Conservation (phyloP, 2,329 filamentous ascomycete species). For the Verticillium isaacii region DNA sequence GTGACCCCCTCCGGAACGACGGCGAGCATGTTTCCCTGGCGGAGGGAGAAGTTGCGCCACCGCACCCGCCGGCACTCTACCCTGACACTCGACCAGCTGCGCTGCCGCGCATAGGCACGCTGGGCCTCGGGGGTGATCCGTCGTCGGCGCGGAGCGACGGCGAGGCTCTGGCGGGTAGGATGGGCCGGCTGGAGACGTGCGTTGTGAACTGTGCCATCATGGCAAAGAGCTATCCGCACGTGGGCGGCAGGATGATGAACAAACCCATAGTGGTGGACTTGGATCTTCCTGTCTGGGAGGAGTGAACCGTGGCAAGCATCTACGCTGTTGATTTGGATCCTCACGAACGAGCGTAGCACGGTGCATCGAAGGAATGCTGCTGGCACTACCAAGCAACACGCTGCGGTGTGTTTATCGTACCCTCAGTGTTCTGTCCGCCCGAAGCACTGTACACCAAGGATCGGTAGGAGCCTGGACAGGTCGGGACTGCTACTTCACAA, state of each 20-base stretch:
- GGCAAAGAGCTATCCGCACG: constrained; percentile 61
- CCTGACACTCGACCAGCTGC: background rate
- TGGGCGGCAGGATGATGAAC: constrained; percentile 60
- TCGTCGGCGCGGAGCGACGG: constrained; percentile 35
- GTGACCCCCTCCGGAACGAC: constrained; percentile 39
- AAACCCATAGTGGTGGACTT: constrained; percentile 83
- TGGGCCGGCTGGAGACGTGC: constrained; percentile 62
- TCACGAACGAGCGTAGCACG: background rate
- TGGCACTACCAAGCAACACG: too few relatives aligned
- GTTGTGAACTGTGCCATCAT: constrained; percentile 76
- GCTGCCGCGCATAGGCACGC: constrained; percentile 20
- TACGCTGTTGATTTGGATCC: too few relatives aligned
- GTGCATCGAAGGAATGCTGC: background rate
- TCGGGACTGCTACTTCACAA: too few relatives aligned
- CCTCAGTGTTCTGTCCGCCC: too few relatives aligned
- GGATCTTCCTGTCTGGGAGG: constrained; percentile 57
- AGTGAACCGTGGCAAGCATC: background rate
- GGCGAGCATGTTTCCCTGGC: constrained; percentile 19
- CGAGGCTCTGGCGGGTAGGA: constrained; percentile 32
- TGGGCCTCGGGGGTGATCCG: constrained; percentile 35
- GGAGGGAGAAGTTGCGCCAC: too few relatives aligned
- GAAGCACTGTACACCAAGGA: too few relatives aligned
- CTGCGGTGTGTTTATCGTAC: too few relatives aligned
- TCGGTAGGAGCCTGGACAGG: too few relatives aligned
- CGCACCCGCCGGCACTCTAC: background rate